phyloP scores from a whole-genome alignment of 1,284 basidiomycete genomes.

The Hortiboletus rubellus region DNA sequence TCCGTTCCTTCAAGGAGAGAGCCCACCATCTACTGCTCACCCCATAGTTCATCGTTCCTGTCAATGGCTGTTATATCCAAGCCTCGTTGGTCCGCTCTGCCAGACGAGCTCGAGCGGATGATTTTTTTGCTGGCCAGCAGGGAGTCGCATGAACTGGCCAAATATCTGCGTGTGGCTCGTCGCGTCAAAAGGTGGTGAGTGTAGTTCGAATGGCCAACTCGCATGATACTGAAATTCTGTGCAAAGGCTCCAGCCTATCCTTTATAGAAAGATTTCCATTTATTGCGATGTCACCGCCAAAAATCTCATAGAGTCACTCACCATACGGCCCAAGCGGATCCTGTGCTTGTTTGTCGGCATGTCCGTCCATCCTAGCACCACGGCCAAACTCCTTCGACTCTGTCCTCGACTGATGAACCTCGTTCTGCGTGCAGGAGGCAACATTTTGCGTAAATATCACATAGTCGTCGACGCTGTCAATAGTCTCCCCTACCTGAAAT shows the following conservation, averaged over 20 bases:
- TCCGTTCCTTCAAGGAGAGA: no score
- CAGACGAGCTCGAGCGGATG: neutral
- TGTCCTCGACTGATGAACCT: neutral
- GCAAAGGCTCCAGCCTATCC: neutral
- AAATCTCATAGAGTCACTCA: neutral
- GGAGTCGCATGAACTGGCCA: neutral
- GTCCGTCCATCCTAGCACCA: neutral
- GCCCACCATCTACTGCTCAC: neutral
- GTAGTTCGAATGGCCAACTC: no score
- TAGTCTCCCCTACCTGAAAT: neutral
- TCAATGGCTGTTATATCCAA: neutral
- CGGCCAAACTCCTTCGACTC: neutral
- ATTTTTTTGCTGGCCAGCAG: neutral
- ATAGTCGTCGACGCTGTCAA: neutral
- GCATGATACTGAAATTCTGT: neutral
- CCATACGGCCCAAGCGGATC: neutral
- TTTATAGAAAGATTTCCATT: neutral
- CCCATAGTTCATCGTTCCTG: neutral
- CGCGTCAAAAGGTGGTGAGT: neutral
- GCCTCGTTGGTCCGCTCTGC: neutral
- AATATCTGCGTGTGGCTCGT: neutral
- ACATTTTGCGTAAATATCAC: neutral
- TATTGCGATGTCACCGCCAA: no score
- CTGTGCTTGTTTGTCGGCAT: neutral
- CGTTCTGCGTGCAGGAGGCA: neutral